These are phyloP conservation scores for Avicennia marina DNA, from an alignment of 257 asterid genomes.

Conservation along the genomic window DNA sequence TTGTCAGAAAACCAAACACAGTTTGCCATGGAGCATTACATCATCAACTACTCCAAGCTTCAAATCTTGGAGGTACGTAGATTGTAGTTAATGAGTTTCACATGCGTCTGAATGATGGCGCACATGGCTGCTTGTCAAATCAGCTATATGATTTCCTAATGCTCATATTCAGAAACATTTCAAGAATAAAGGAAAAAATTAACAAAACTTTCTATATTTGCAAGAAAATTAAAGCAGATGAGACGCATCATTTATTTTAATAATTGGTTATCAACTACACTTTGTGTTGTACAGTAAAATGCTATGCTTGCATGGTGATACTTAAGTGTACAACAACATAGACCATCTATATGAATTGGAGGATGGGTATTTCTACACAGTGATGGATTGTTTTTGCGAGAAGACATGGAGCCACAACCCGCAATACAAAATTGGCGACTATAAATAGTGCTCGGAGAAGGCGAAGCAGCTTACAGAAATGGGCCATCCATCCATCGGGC, in stretches of 20 bases:
- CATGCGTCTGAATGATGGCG: background rate
- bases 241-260: too few relatives aligned
- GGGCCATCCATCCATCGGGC: conserved; percentile 37
- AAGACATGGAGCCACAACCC: conserved; percentile 46
- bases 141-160: too few relatives aligned
- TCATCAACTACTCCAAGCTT: too few relatives aligned
- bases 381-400: conserved; percentile 58
- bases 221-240: too few relatives aligned
- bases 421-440: conserved; percentile 34
- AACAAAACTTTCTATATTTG: too few relatives aligned
- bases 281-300: conserved; percentile 49
- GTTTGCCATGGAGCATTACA: too few relatives aligned
- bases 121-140: background rate
- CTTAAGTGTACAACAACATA: conserved; percentile 46
- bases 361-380: conserved; percentile 41
- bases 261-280: too few relatives aligned
- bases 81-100: background rate
- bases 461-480: conserved; percentile 36
- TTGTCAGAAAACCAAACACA: too few relatives aligned
- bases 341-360: conserved; percentile 42
- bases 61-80: too few relatives aligned
- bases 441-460: conserved; percentile 41
- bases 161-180: too few relatives aligned
- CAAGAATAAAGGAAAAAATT: too few relatives aligned
- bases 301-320: conserved; percentile 56